These are phyloP conservation scores for Leccinum pellstonianum DNA, from an alignment of 768 basidiomycete genomes.

Conservation along the genomic window DNA sequence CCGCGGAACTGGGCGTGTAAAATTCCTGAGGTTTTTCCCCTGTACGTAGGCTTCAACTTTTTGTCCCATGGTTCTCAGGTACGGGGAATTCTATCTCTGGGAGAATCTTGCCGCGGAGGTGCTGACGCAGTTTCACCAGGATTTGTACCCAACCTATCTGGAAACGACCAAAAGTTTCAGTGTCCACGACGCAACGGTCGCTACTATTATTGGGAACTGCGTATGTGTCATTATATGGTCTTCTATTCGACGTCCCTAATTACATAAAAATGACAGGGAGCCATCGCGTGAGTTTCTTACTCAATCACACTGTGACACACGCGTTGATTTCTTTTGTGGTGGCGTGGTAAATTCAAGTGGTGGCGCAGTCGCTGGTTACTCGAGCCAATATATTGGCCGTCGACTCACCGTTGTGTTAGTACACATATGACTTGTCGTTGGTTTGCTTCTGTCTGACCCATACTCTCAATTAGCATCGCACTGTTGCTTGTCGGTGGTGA, in stretches of 20 bases:
- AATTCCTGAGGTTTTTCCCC: background rate
- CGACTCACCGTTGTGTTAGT: conserved; percentile 66
- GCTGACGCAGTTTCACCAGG: conserved; percentile 34
- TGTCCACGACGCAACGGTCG: conserved; percentile 57
- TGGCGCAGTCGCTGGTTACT: conserved; percentile 65
- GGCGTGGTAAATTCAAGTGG: conserved; percentile 37
- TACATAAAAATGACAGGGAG: conserved; percentile 33
- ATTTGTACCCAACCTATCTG: conserved; percentile 78
- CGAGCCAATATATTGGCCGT: conserved; percentile 77
- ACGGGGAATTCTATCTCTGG: background rate
- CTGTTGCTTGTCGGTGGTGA: conserved; percentile 26
- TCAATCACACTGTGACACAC: background rate
- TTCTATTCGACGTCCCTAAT: conserved; percentile 1
- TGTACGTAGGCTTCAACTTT: conserved; percentile 64
- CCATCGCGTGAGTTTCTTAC: conserved; percentile 39
- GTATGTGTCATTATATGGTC: conserved; percentile 33
- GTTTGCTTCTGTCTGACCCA: background rate
- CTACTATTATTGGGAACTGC: conserved; percentile 82
- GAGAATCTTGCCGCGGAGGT: background rate
- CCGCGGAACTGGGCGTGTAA: background rate
- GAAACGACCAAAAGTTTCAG: conserved; percentile 59
- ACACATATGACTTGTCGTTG: background rate
- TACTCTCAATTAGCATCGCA: conserved; percentile 16
- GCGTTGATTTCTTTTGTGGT: background rate
- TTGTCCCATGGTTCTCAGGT: conserved; percentile 71